Conservation (phyloP, 2,329 filamentous ascomycete genomes). For the Nemania bipapillata region DNA sequence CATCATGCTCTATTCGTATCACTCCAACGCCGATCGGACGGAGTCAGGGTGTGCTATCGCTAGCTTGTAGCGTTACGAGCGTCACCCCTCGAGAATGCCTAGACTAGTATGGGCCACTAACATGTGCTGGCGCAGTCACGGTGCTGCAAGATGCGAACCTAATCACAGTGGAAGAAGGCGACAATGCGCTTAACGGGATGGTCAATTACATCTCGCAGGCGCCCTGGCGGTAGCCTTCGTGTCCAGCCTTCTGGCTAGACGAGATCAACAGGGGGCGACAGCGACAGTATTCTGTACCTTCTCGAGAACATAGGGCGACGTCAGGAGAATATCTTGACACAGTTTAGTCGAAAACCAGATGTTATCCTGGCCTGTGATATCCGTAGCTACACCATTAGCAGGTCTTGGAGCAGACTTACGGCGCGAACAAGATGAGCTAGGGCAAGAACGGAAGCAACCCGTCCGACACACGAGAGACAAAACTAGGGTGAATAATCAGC, state of each 20-base stretch:
- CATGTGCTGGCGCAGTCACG: conserved; percentile 36
- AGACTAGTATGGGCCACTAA: conserved; percentile 20
- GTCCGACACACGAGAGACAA: conserved; percentile 15
- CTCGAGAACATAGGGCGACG: background rate
- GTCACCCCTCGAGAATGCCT: background rate
- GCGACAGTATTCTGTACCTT: conserved; percentile 5
- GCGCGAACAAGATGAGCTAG: conserved; percentile 7
- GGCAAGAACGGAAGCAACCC: conserved; percentile 12
- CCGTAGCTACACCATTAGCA: conserved; percentile 7
- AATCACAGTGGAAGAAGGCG: conserved; percentile 49
- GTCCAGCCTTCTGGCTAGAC: background rate
- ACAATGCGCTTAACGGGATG: conserved; percentile 48
- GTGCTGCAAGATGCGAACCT: conserved; percentile 47
- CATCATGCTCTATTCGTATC: background rate
- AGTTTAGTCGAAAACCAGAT: background rate
- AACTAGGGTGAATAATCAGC: conserved; percentile 4
- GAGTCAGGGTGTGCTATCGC: background rate
- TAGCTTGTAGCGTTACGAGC: background rate
- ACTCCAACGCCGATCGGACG: background rate
- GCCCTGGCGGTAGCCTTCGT: conserved; percentile 43
- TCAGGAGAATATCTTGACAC: conserved; percentile 15
- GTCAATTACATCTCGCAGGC: conserved; percentile 49
- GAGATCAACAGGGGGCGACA: background rate
- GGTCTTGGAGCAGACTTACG: conserved; percentile 14
- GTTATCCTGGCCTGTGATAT: conserved; percentile 2